phyloP scores from a whole-genome alignment of 2,329 filamentous ascomycete species.

The Ceratocystis alfenasii region DNA sequence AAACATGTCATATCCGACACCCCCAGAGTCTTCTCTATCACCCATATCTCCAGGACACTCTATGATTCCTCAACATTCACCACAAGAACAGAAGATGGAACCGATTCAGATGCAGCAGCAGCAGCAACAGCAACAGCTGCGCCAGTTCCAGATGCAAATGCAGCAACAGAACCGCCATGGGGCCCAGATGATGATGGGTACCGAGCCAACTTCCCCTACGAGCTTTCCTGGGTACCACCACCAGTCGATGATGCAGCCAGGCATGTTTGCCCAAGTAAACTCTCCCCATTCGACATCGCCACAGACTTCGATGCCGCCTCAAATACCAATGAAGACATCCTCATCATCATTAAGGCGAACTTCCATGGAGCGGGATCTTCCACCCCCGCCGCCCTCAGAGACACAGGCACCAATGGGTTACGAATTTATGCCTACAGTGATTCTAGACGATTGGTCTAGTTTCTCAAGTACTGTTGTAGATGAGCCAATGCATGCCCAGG shows the following conservation, averaged over 20 bases:
- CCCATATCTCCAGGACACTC: slow-evolving; percentile 24
- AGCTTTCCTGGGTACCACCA: slow-evolving; percentile 28
- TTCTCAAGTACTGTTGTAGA: slow-evolving; percentile 30
- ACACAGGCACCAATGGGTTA: slow-evolving; percentile 32
- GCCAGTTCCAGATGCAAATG: not conserved
- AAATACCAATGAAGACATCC: slow-evolving; percentile 28
- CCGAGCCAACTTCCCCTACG: slow-evolving; percentile 24
- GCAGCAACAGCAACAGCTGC: slow-evolving; percentile 25
- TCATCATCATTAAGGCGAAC: slow-evolving; percentile 24
- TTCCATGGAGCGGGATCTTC: slow-evolving; percentile 30
- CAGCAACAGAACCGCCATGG: slow-evolving; percentile 17
- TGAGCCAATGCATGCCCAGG: slow-evolving; percentile 23
- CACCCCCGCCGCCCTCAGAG: slow-evolving; percentile 26
- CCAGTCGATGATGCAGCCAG: slow-evolving; percentile 27
- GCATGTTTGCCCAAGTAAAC: slow-evolving; percentile 21
- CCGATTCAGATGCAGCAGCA: slow-evolving; percentile 28
- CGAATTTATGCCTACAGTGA: slow-evolving; percentile 33
- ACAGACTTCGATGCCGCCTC: slow-evolving; percentile 24
- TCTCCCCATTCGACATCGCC: slow-evolving; percentile 18
- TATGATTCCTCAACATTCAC: slow-evolving; percentile 27
- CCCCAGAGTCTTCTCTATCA: slow-evolving; percentile 26
- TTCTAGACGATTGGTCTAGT: slow-evolving; percentile 35
- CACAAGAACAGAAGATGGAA: slow-evolving; percentile 27
- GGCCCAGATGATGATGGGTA: slow-evolving; percentile 24
- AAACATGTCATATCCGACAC: slow-evolving; percentile 25